Evolutionary conservation across 805 yeast genomes (phyloP), one percentile per base, ranked within the genome.

Genomic region (Candida bentonensis): DNA sequence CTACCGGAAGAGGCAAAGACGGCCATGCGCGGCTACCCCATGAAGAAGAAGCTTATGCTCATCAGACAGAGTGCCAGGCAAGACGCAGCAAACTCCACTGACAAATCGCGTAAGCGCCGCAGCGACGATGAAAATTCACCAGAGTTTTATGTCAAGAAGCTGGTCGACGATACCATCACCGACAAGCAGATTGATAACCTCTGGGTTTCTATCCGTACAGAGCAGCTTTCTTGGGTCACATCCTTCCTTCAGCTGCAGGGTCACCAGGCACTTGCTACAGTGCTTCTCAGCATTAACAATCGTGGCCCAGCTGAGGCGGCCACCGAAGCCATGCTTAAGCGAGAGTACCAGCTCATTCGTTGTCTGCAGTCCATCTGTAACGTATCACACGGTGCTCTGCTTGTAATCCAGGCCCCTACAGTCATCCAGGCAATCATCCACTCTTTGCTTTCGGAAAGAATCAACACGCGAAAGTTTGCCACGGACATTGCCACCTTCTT

Each of bases 191-290:
- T 89, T 50, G 84, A 82, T 33, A 83, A 83, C 52, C 69, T 92
- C 43, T 85, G 92, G 82, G 95, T 92, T 3, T 85, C 95, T 41
- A 67, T 89, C 39, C 76, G 97, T 50, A 86, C 97, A 0, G 97
- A 89, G 58, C 87, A 88, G 21, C 67, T 78, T 21, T 73, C 67
- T 28, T 89, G 97, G 96, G 92, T 85, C 0, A 69, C 74, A 42
- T 70, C 68, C 21, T 92, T 92, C 54, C 68, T 86, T n/a, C 76
- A 70, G 43, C 70, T 75, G 39, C 94, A 85, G 58, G 97, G 97
- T 7, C 86, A 82, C 47, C 72, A 79, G 5, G 82, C 86, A 0
- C 69, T 92, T 43, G 76, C 85, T 4, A 74, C 78, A 15, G 77
- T 76, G 28, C 64, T 92, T 39, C 74, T 73, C 46, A 78, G 76